phyloP scores from a whole-genome alignment of 371 early-diverging fungal genomes.

The Rhizopus stolonifer region DNA sequence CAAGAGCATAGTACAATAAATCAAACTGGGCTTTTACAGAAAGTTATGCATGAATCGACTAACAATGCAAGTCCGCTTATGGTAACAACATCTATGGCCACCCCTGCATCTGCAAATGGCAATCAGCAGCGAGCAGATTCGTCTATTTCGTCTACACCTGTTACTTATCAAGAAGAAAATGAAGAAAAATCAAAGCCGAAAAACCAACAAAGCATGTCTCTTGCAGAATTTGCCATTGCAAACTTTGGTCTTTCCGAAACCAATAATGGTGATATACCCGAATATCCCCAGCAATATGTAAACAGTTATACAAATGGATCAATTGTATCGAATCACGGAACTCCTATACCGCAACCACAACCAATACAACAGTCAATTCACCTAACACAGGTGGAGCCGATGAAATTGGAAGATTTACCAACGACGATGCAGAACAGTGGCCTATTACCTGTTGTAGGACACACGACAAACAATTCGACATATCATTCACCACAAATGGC shows the following conservation, averaged over 20 bases:
- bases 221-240: conserved; percentile 22
- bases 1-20: background rate
- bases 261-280: conserved; percentile 9
- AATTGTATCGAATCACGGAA: background rate
- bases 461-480: background rate
- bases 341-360: background rate
- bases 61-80: conserved; percentile 31
- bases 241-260: conserved; percentile 15
- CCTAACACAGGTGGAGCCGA: background rate
- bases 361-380: background rate
- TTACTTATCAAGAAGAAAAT: background rate
- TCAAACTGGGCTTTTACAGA: conserved; percentile 20
- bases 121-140: background rate
- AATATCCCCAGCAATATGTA: conserved; percentile 8
- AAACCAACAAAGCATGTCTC: conserved; percentile 6
- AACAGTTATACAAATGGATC: background rate
- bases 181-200: background rate
- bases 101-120: conserved; percentile 13
- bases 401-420: background rate
- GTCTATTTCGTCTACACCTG: conserved; percentile 1
- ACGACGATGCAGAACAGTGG: background rate
- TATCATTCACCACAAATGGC: conserved; percentile 22
- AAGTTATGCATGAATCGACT: conserved; percentile 30
- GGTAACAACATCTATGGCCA: conserved; percentile 34
- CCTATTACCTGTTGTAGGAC: background rate